Conservation (phyloP, 257 asterid genomes). For the Plectranthus barbatus region DNA sequence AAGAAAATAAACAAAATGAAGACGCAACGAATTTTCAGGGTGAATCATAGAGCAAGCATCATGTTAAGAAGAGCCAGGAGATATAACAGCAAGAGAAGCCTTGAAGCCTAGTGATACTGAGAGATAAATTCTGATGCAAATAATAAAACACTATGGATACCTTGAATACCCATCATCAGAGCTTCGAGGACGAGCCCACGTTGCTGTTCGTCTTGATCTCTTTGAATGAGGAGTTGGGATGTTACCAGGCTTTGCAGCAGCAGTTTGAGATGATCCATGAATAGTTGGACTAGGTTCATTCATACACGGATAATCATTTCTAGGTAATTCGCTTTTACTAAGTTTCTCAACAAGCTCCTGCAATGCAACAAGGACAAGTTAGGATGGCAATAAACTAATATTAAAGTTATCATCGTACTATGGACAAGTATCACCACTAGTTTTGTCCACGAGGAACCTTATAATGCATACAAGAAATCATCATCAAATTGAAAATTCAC, state of each 20-base stretch:
- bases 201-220: conserved; percentile 89
- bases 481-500: not conserved
- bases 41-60: conserved; percentile 4
- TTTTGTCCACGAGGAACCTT: conserved; percentile 1
- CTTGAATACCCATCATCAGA: conserved; percentile 99
- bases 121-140: not conserved
- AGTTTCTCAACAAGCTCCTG: conserved; percentile 90
- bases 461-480: not conserved
- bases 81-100: not conserved
- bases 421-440: not conserved
- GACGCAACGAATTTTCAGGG: not conserved
- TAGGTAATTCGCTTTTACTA: conserved; percentile 76
- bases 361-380: conserved; percentile 15
- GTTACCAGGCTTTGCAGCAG: conserved; percentile 47
- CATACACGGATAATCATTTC: conserved; percentile 89
- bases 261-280: conserved; percentile 53
- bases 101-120: not conserved
- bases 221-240: conserved; percentile 76
- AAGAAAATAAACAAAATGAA: conserved; percentile 14
- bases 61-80: not conserved
- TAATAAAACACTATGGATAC: conserved; percentile 28
- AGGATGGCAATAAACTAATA: not conserved
- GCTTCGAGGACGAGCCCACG: conserved; percentile 97
- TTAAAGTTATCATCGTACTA: not conserved
- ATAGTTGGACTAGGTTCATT: conserved; percentile 89